Conservation (phyloP, 2,329 filamentous ascomycete species). For the Calonectria naviculata region DNA sequence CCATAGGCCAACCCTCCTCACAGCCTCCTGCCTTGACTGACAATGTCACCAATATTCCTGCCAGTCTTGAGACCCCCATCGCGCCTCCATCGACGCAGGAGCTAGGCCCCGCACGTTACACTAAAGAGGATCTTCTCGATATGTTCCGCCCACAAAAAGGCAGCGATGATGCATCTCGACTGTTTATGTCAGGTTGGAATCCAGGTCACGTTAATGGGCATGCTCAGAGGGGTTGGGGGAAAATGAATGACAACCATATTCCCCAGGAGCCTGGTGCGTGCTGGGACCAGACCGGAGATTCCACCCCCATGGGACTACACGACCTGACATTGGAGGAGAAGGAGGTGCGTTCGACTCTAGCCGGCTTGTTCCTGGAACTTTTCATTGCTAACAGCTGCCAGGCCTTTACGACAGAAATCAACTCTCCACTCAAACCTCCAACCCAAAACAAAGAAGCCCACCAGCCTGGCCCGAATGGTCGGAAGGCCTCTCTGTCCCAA, state of each 20-base stretch:
- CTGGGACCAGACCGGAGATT: slow-evolving; percentile 81
- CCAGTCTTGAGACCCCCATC: slow-evolving; percentile 47
- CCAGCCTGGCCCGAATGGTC: slow-evolving; percentile 70
- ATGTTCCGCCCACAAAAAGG: slow-evolving; percentile 70
- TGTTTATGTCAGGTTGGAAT: slow-evolving; percentile 84
- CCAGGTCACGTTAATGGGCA: slow-evolving; percentile 77
- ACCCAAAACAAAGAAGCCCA: slow-evolving; percentile 77
- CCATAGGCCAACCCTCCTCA: slow-evolving; percentile 54
- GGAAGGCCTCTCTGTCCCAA: slow-evolving; percentile 87
- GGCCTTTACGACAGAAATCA: slow-evolving; percentile 88
- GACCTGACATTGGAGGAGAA: slow-evolving; percentile 75
- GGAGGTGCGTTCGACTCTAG: slow-evolving; percentile 57
- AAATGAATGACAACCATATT: slow-evolving; percentile 77
- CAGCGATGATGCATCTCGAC: slow-evolving; percentile 66
- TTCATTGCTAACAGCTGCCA: slow-evolving; percentile 52
- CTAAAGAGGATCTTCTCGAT: slow-evolving; percentile 81
- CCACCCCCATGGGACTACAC: slow-evolving; percentile 77
- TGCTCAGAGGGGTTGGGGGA: slow-evolving; percentile 77
- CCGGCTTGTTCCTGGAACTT: slow-evolving; percentile 11
- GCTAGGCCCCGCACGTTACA: slow-evolving; percentile 71
- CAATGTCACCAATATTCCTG: slow-evolving; percentile 52
- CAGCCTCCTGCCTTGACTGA: slow-evolving; percentile 50
- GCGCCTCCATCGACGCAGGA: slow-evolving; percentile 45
- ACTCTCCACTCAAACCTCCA: slow-evolving; percentile 90
- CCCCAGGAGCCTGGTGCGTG: slow-evolving; percentile 89